Evolutionary conservation across 2,329 filamentous ascomycete species (phyloP), one percentile per base, ranked within the genome.

Genomic region (Xylariales sp.): DNA sequence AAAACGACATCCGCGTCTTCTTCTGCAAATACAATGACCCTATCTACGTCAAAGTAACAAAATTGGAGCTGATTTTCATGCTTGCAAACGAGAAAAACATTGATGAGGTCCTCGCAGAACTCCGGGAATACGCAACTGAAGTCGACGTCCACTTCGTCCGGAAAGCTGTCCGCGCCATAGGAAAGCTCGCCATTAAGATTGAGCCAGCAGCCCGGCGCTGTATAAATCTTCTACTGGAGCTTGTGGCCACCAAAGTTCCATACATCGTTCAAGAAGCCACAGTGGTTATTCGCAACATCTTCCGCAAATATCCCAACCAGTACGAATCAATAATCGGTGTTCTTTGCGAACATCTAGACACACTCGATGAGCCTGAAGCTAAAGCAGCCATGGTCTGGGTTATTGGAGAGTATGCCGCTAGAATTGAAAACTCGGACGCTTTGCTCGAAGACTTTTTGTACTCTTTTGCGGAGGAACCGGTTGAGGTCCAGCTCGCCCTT

Each of bases 21-120:
- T 98, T 98, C 66, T 98, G 93, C 80, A 98, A 98, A 72, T 98
- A 98, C 66, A 98, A 98, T 61, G 93, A 98, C 57, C 93, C 93
- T 0, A 98, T 98, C 47, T 98, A 97, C 60, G 93, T 98, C 66
- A 98, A 98, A 64, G 93, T 98, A 36, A 98, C 93, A 13, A 98
- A 98, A 65, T 75, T 98, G 34, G 93, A 98, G 65, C 77, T 98
- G 51, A 97, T 98, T 49, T 98, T 98, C 64, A 98, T 97, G 93
- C 76, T 98, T 43, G 93, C 93, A 6, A 95, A 81, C 23, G 89
- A 96, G 63, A 85, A 83, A 54, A 98, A 98, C 59, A 98, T 98
- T 51, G 84, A 88, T 33, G 88, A 97, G 57, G 93, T 98, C 1
- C 66, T 98, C 48, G 94, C 90, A 2, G 93, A 98, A 61, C 67